Percentiles rank a stretch among this genome's conserved stretches.
Conservation (phyloP, 1,139 yeast species). For the Pichia sp. region DNA sequence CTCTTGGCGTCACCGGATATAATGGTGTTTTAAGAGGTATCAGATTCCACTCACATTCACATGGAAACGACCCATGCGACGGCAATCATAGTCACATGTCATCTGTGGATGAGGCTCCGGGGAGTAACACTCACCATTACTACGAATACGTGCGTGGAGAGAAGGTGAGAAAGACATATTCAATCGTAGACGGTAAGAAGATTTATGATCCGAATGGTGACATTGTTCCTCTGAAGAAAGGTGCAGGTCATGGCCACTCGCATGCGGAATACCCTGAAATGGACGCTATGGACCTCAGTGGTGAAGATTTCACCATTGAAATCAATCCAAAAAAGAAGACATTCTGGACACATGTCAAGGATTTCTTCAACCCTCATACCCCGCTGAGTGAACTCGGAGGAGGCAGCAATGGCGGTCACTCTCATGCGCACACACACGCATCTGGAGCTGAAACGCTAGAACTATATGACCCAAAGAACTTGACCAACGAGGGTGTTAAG, state of each 20-base stretch:
- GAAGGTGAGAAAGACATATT: slow-evolving; percentile 9
- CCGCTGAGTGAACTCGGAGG: slow-evolving; percentile 24
- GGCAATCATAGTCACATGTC: too few relatives aligned
- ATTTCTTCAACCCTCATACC: slow-evolving; percentile 28
- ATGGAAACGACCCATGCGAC: background rate
- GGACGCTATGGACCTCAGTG: slow-evolving; percentile 20
- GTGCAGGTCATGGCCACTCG: slow-evolving; percentile 12
- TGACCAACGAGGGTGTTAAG: slow-evolving; percentile 77
- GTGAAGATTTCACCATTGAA: slow-evolving; percentile 21
- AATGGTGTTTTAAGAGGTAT: too few relatives aligned
- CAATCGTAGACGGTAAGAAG: slow-evolving; percentile 9
- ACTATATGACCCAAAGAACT: slow-evolving; percentile 32
- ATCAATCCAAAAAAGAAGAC: slow-evolving; percentile 19
- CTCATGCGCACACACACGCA: slow-evolving; percentile 31
- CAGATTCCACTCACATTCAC: background rate
- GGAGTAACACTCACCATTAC: slow-evolving; percentile 11
- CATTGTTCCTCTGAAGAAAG: slow-evolving; percentile 3
- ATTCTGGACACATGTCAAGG: slow-evolving; percentile 22
- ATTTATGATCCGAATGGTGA: slow-evolving; percentile 7
- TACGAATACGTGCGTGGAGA: slow-evolving; percentile 9
- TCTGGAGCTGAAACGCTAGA: slow-evolving; percentile 23
- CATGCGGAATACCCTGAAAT: slow-evolving; percentile 22
- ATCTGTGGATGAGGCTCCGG: too few relatives aligned
- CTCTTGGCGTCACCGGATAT: too few relatives aligned
- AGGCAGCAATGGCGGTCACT: slow-evolving; percentile 25